These are phyloP conservation scores for Brettanomyces nanus DNA, from an alignment of 805 yeast species.

Conservation along the genomic window DNA sequence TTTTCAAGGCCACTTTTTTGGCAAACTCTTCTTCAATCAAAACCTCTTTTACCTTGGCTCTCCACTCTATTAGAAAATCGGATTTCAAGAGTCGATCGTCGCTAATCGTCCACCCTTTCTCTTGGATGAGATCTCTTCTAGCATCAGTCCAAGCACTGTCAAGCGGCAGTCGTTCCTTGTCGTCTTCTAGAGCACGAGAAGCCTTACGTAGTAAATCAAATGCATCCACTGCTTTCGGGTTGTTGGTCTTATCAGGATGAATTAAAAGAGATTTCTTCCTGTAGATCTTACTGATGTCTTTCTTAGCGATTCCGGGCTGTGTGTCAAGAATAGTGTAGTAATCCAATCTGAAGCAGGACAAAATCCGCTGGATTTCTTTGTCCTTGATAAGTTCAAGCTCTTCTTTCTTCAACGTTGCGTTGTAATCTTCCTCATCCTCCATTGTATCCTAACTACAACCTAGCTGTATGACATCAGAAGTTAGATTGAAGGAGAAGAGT, in stretches of 20 bases:
- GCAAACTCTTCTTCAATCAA: conserved; percentile 40
- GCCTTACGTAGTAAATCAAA: conserved; percentile 55
- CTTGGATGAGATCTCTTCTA: conserved; percentile 28
- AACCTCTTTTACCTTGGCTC: conserved; percentile 32
- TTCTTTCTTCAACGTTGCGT: conserved; percentile 12
- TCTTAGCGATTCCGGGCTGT: conserved; percentile 31
- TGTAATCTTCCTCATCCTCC: too few species aligned
- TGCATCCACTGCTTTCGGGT: conserved; percentile 54
- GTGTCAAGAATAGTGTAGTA: conserved; percentile 46
- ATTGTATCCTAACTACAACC: too few species aligned
- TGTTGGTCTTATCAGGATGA: conserved; percentile 59
- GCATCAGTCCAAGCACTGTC: conserved; percentile 39
- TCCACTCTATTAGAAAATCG: conserved; percentile 33
- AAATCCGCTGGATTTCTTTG: conserved; percentile 47
- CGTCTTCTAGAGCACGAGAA: conserved; percentile 32
- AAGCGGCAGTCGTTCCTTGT: conserved; percentile 31
- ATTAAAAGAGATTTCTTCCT: conserved; percentile 54
- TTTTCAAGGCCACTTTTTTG: conserved; percentile 33
- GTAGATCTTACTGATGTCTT: conserved; percentile 38
- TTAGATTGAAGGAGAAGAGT: too few species aligned
- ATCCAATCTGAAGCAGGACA: conserved; percentile 39
- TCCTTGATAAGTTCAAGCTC: conserved; percentile 26
- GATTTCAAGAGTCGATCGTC: conserved; percentile 29
- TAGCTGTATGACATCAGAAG: too few species aligned
- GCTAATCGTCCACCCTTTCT: conserved; percentile 28